These are phyloP conservation scores for Hypoxylon sp. DNA, from an alignment of 2,329 filamentous ascomycete genomes.

Conservation along the genomic window DNA sequence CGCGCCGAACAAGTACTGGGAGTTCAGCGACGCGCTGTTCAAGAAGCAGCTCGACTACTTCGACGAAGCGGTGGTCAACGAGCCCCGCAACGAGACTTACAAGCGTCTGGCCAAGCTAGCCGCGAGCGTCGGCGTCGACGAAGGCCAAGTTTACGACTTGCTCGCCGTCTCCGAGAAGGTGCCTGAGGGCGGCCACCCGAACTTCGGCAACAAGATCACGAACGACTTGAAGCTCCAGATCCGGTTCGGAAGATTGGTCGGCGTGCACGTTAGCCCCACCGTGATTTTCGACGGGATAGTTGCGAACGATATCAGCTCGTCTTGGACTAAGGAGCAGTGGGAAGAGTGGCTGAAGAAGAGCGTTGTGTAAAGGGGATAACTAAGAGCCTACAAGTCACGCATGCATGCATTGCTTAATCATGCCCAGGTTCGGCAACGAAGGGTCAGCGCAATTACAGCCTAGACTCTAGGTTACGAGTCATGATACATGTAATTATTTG, in stretches of 20 bases:
- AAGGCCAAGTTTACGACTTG: conserved; percentile 77
- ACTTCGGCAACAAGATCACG: conserved; percentile 85
- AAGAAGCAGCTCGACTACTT: conserved; percentile 82
- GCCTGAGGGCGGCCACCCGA: conserved; percentile 76
- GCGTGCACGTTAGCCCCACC: conserved; percentile 92
- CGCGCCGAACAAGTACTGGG: conserved; percentile 81
- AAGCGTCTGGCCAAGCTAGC: conserved; percentile 83
- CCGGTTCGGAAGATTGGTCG: conserved; percentile 83
- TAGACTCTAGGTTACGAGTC: not conserved
- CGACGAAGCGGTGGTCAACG: conserved; percentile 85
- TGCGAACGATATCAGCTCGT: conserved; percentile 81
- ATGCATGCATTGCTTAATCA: not conserved
- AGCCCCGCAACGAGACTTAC: conserved; percentile 89
- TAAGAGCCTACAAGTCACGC: not conserved
- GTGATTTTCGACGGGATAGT: conserved; percentile 90
- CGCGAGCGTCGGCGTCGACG: conserved; percentile 76
- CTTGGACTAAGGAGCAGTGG: conserved; percentile 87
- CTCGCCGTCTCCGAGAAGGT: conserved; percentile 79
- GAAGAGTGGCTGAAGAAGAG: conserved; percentile 81
- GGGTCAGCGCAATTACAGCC: not conserved
- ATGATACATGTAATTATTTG: not conserved
- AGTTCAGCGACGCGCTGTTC: conserved; percentile 79
- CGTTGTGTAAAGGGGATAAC: conserved; percentile 58
- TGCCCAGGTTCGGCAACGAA: not conserved
- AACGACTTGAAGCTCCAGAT: conserved; percentile 87